Evolutionary conservation across 768 basidiomycete genomes (phyloP).

Genomic region (Rhodotorula taiwanensis): DNA sequence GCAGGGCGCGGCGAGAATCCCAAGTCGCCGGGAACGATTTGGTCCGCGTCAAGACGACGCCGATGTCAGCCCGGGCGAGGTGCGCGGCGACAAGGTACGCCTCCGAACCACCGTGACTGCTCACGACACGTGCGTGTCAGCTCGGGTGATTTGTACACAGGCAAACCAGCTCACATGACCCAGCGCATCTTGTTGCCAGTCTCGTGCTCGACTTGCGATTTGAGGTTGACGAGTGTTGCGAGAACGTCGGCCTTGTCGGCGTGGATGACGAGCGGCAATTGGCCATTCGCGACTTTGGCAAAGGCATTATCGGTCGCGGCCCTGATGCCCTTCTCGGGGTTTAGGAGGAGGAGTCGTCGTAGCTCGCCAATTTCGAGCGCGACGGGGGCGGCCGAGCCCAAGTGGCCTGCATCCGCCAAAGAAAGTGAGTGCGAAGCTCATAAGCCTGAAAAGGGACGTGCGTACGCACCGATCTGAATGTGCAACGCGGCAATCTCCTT

Average conservation of each 20-base stretch:
- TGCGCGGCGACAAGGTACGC: constrained; percentile 67
- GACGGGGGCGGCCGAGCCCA: constrained; percentile 50
- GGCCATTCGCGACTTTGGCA: constrained; percentile 47
- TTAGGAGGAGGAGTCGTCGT: constrained; percentile 59
- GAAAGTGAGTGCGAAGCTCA: too few species aligned
- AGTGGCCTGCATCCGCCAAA: constrained; percentile 45
- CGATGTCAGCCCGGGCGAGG: constrained; percentile 60
- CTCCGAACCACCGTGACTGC: constrained; percentile 54
- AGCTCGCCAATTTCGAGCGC: constrained; percentile 70
- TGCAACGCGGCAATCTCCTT: constrained; percentile 62
- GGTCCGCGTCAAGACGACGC: constrained; percentile 59
- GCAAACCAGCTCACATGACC: constrained; percentile 45
- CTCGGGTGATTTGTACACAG: neutral
- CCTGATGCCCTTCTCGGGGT: neutral
- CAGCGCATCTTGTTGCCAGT: constrained; percentile 50
- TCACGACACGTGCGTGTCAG: neutral
- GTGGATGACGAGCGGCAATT: constrained; percentile 57
- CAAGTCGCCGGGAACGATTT: constrained; percentile 20
- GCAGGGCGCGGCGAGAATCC: constrained; percentile 41
- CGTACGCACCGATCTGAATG: constrained; percentile 49
- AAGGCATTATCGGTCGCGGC: constrained; percentile 4
- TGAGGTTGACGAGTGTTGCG: constrained; percentile 59
- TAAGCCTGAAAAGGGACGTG: too few species aligned
- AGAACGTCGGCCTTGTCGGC: constrained; percentile 65
- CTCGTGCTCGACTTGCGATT: constrained; percentile 55